phyloP scores from a whole-genome alignment of 2,329 filamentous ascomycete genomes.

The Phaeophleospora eucalypticola region DNA sequence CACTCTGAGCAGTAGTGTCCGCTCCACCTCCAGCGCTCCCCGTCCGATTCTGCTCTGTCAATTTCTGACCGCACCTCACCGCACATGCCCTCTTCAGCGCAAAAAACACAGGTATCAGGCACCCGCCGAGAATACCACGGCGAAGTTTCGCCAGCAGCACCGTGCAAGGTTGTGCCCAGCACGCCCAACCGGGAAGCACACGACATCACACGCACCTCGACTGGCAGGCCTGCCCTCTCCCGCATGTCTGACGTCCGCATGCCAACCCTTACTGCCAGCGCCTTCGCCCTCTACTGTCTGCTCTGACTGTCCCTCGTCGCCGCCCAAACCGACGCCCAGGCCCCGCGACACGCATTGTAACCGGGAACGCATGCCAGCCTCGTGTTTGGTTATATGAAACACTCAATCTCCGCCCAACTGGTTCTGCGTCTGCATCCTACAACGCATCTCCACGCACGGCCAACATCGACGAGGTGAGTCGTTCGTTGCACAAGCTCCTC shows the following conservation, averaged over 20 bases:
- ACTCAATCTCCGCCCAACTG: background rate
- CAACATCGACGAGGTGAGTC: background rate
- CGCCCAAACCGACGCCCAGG: background rate
- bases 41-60: too few species aligned
- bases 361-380: background rate
- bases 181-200: slow-evolving; percentile 5
- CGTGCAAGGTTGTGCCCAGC: slow-evolving; percentile 14
- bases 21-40: too few species aligned
- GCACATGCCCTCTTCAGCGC: too few species aligned
- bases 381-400: background rate
- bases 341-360: background rate
- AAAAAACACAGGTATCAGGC: too few species aligned
- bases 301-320: background rate
- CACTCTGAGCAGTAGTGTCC: too few species aligned
- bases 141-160: slow-evolving; percentile 10
- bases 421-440: background rate
- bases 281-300: background rate
- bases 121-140: background rate
- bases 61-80: too few species aligned
- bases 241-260: background rate
- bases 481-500: slow-evolving; percentile 11
- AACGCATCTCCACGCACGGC: background rate
- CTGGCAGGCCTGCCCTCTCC: background rate
- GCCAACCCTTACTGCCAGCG: background rate
- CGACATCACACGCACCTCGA: background rate